These are phyloP conservation scores for Ganoderma sinense DNA, from an alignment of 1,284 basidiomycete species.

Conservation along the genomic window DNA sequence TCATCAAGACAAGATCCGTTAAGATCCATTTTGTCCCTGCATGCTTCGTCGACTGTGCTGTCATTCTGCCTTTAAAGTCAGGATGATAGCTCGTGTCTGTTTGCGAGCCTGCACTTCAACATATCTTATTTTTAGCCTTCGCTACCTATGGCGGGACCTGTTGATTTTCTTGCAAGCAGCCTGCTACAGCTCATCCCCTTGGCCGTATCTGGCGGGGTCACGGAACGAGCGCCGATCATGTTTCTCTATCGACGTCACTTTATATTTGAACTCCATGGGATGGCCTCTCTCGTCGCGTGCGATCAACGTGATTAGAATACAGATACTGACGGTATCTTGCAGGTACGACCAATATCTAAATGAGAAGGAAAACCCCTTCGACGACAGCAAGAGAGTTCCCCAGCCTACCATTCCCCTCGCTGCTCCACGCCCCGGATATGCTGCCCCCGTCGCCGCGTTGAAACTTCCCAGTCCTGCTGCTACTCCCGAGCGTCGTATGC, in stretches of 20 bases:
- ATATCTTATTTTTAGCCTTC: neutral
- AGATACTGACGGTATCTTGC: neutral
- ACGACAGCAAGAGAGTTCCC: slow-evolving; percentile 47
- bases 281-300: neutral
- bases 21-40: neutral
- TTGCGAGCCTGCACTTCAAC: neutral
- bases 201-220: neutral
- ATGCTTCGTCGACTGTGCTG: neutral
- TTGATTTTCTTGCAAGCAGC: neutral
- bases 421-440: slow-evolving; percentile 76
- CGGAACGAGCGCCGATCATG: neutral
- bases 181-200: neutral
- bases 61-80: neutral
- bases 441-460: slow-evolving; percentile 69
- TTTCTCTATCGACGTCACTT: neutral
- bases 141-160: neutral
- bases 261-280: neutral
- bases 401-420: slow-evolving; percentile 57
- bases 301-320: neutral
- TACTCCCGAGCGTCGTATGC: slow-evolving; percentile 44
- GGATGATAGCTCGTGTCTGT: neutral
- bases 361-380: slow-evolving; percentile 54
- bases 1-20: neutral
- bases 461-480: slow-evolving; percentile 55
- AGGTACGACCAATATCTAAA: slow-evolving; percentile 74